Conservation (phyloP, 352 stramenopile species). For the Aphanomyces cochlioides region DNA sequence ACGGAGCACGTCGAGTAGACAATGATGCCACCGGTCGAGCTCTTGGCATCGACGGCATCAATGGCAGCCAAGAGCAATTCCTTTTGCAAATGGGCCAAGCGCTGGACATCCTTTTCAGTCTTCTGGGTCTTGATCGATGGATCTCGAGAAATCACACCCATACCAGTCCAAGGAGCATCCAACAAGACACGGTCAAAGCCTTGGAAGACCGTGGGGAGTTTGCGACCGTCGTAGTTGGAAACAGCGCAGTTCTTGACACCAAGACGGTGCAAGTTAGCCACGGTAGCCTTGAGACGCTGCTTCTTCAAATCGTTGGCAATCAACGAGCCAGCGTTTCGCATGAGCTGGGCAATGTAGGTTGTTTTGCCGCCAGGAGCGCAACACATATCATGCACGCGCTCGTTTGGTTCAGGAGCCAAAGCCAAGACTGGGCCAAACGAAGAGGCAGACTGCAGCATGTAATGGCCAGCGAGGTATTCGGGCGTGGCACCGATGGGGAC, state of each 20-base stretch:
- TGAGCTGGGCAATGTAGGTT: slow-evolving; percentile 98
- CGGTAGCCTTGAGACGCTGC: slow-evolving; percentile 95
- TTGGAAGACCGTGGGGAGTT: slow-evolving; percentile 90
- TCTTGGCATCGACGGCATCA: slow-evolving; percentile 96
- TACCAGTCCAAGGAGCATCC: slow-evolving; percentile 97
- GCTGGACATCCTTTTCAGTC: slow-evolving; percentile 87
- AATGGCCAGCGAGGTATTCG: slow-evolving; percentile 99
- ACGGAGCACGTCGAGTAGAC: slow-evolving; percentile 99
- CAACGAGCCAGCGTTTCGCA: slow-evolving; percentile 98
- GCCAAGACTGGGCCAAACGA: slow-evolving; percentile 99
- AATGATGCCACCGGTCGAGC: slow-evolving; percentile 95
- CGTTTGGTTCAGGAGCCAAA: slow-evolving; percentile 93
- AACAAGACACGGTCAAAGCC: slow-evolving; percentile 98
- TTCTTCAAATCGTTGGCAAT: slow-evolving; percentile 99
- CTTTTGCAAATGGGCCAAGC: slow-evolving; percentile 96
- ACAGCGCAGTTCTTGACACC: slow-evolving; percentile 98
- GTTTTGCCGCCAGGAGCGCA: slow-evolving; percentile 98
- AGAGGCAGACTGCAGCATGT: slow-evolving; percentile 99
- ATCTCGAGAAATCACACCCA: slow-evolving; percentile 98
- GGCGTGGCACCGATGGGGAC: slow-evolving; percentile 99
- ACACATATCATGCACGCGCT: slow-evolving; percentile 98
- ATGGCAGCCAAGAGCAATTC: slow-evolving; percentile 98
- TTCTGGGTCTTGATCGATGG: slow-evolving; percentile 98
- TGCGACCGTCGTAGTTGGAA: slow-evolving; percentile 95
- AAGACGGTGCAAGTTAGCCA: slow-evolving; percentile 98